phyloP scores from a whole-genome alignment of 257 asterid species.

The Linderniella brevidens region DNA sequence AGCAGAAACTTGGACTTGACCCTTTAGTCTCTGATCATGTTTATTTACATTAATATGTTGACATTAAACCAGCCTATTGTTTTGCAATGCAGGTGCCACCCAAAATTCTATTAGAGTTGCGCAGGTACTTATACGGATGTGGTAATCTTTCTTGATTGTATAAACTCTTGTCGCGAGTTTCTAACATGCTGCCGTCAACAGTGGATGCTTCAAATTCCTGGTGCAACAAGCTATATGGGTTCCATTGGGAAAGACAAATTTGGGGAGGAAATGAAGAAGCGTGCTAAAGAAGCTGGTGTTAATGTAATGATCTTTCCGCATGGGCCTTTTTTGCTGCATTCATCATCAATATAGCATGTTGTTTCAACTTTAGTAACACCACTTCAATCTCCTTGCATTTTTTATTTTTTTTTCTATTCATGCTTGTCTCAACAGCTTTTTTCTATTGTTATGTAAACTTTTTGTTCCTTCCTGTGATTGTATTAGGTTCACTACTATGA shows the following conservation, averaged over 20 bases:
- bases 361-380: too few species aligned
- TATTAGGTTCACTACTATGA: constrained; percentile 71
- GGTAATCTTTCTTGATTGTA: not conserved
- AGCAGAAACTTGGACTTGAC: not conserved
- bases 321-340: not conserved
- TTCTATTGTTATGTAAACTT: not conserved
- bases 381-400: not conserved
- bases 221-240: constrained; percentile 75
- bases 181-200: constrained; percentile 12
- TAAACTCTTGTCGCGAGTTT: constrained; percentile 1
- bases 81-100: constrained; percentile 59
- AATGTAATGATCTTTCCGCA: constrained; percentile 26
- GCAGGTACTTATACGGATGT: constrained; percentile 33
- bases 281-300: constrained; percentile 58
- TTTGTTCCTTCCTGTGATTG: constrained; percentile 8
- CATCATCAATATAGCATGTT: not conserved
- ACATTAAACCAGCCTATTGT: constrained; percentile 1
- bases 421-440: not conserved
- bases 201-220: constrained; percentile 68
- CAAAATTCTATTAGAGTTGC: constrained; percentile 94
- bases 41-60: constrained; percentile 1
- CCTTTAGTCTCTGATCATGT: not conserved
- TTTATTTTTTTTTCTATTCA: constrained; percentile 1
- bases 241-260: constrained; percentile 58
- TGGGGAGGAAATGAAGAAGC: constrained; percentile 86